Evolutionary conservation across 1,139 yeast genomes (phyloP), one percentile per base, ranked within the genome.

Genomic region (Lodderomyces pseudojiufengensis): DNA sequence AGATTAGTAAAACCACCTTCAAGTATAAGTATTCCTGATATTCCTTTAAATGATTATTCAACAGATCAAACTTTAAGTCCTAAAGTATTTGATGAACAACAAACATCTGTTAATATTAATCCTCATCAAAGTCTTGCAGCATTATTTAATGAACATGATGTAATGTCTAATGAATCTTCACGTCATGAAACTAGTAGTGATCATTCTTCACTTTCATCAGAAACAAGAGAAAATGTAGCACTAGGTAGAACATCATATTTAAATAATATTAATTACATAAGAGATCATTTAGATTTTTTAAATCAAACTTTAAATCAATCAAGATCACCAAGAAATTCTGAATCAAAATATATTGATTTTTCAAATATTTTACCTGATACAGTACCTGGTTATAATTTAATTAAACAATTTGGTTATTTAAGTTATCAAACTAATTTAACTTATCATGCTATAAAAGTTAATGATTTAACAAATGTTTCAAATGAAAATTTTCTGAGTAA

Each of bases 321-420:
- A 15, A 26, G 26, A 22, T 32, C 36, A 8, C 35, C 37, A 20
- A 29, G 33, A 20, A 34, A 27, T 10, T 20, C 41, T 7, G 44
- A 41, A 15, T 32, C 41, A 16, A 28, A 35, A 24, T 39, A 35
- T 24, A 35, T 33, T 9, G 61, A 54, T 31, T 44, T 42, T 32
- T 40, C 48, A 26, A 42, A 39, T 16, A 40, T 53, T 15, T 45
- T 45, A 5, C 49, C 55, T 3, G 38, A 45, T 30, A 43, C 50
- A 23, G 44, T 52, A 6, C 57, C 58, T 1, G 63, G 64, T 10
- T 61, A 51, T 40, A 44, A 50, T 3, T 42, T 62, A 3, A 27
- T 45, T 7, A 48, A 49, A 23, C 57, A 50, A 35, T 43, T 59
- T 33, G 41, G 45, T 24, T 16, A 11, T 12, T 39, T 49, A 6